Percentiles rank a stretch among this genome's conserved stretches.
These are phyloP conservation scores for Solanum sejunctum DNA, from an alignment of 257 asterid genomes.

Conservation along the genomic window DNA sequence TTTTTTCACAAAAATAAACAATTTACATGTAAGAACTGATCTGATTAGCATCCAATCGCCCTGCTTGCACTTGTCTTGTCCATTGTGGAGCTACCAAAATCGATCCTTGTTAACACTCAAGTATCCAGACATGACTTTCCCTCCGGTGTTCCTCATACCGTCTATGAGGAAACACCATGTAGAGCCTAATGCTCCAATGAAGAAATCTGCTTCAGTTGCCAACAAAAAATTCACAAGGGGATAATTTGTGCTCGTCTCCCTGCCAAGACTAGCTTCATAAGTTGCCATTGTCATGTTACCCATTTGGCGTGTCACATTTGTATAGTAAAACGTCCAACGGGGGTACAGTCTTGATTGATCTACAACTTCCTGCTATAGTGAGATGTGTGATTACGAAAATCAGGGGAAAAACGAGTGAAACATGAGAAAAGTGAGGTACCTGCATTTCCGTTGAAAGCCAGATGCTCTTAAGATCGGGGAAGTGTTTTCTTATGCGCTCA, in stretches of 20 bases:
- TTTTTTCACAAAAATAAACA: neutral
- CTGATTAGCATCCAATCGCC: neutral
- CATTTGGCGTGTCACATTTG: conserved; percentile 71
- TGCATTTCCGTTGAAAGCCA: conserved; percentile 99
- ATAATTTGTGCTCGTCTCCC: conserved; percentile 83
- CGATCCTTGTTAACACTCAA: conserved; percentile 92
- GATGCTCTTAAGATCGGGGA: conserved; percentile 58
- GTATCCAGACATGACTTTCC: conserved; percentile 91
- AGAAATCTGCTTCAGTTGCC: conserved; percentile 91
- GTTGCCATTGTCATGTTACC: conserved; percentile 80
- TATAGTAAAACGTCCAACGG: conserved; percentile 71
- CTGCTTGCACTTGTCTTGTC: neutral
- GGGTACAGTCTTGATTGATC: conserved; percentile 36
- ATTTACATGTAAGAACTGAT: neutral
- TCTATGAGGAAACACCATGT: conserved; percentile 92
- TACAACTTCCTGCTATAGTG: conserved; percentile 48
- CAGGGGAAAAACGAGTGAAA: neutral
- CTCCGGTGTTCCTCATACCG: conserved; percentile 91
- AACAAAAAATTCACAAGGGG: conserved; percentile 91
- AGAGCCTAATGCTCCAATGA: conserved; percentile 85
- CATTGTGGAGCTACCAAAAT: conserved; percentile 47
- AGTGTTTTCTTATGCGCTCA: conserved; percentile 39
- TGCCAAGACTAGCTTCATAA: conserved; percentile 83
- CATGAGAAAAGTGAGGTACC: conserved; percentile 20
- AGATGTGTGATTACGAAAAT: neutral